These are phyloP conservation scores for Corallochytrium limacisporum DNA, from an alignment of 78 protist species.

Conservation along the genomic window DNA sequence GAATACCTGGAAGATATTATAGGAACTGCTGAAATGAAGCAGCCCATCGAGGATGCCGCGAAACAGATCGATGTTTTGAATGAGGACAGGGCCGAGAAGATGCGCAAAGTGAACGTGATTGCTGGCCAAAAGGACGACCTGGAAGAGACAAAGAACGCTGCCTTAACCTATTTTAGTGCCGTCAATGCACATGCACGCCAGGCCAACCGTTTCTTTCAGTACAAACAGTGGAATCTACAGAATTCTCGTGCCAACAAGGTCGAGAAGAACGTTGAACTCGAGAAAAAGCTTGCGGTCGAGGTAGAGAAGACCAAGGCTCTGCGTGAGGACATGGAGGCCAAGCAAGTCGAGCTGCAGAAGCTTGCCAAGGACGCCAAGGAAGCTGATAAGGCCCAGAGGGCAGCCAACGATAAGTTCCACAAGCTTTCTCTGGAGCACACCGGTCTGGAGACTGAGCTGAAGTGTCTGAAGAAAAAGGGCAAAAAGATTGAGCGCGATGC, in stretches of 20 bases:
- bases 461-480: too few species aligned
- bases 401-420: background rate
- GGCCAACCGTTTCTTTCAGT: background rate
- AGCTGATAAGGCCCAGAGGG: background rate
- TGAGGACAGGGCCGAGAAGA: slow-evolving; percentile 46
- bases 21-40: slow-evolving; percentile 62
- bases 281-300: background rate
- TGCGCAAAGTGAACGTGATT: slow-evolving; percentile 38
- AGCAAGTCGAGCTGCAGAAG: background rate
- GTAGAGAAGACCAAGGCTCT: slow-evolving; percentile 1
- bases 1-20: slow-evolving; percentile 98
- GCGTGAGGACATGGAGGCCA: slow-evolving; percentile 26
- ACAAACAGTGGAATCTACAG: background rate
- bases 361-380: background rate
- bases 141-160: slow-evolving; percentile 72
- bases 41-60: slow-evolving; percentile 46
- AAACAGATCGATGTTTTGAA: slow-evolving; percentile 6
- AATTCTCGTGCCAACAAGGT: background rate
- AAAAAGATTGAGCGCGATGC: background rate
- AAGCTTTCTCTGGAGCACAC: background rate
- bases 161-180: slow-evolving; percentile 52
- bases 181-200: background rate
- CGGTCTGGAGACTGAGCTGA: too few species aligned
- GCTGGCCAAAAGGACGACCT: slow-evolving; percentile 30
- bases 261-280: background rate